Base-by-base conservation (phyloP, 768 basidiomycete species). In the Russula abietina region DNA sequence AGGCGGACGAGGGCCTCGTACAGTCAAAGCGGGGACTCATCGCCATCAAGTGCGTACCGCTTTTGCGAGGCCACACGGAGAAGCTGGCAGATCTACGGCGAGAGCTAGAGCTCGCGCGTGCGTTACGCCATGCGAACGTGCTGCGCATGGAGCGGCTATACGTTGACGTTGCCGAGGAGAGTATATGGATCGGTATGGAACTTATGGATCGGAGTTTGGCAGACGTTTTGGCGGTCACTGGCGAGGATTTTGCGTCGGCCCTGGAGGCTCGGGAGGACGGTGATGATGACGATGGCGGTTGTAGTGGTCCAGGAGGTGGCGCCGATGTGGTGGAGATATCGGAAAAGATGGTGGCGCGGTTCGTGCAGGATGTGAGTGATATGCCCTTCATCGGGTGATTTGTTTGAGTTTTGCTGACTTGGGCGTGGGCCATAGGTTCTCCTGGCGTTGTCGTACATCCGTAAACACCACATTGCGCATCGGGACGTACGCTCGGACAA, bases 181-280 rank as follows among this genome's bases (percentile, higher is more conserved):
- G 84, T 61, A 73, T 93, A 41, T 93, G 91, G 91, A 86, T 93
- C 54, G 77, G 86, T 65, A 93, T 93, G 91, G 90, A 92, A 72
- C 81, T 93, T 36, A 91, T 93, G 91, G 89, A 91, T 69, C 80
- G 90, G 65, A 91, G 89, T 70, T 75, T 93, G 67, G 91, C 91
- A 68, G 91, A 93, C 71, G 80, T 93, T 51, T 78, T 93, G 17
- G 82, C 78, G 17, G 72, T 91, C 22, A 54, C 52, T 0, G 63
- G 54, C 17, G 51, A 49, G 33, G 62, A 59, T 12, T 24, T 39
- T 8, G 51, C 12, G 60, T 24, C 32, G 36, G 52, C 22, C 14
- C 28, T 30, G 58, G 82, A 82, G 8, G 80, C 52, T 16, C n/a
- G 76, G 14, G 78, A 83, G 63, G 89, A 88, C 0, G 72, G 91